These are phyloP conservation scores for Ascosphaera apis DNA, from an alignment of 2,329 filamentous ascomycete genomes.

Conservation along the genomic window DNA sequence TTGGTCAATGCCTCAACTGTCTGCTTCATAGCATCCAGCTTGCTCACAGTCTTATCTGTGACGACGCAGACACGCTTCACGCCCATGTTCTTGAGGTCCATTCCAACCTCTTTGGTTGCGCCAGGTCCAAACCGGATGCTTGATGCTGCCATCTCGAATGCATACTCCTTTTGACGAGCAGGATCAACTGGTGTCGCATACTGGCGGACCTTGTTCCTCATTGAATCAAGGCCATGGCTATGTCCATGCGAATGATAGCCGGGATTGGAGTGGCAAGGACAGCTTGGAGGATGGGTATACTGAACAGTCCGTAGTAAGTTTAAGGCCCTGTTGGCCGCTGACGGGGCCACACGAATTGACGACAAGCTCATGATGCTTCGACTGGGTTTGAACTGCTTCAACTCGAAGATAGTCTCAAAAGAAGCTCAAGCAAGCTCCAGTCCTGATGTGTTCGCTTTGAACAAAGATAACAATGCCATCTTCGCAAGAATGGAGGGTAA, in stretches of 20 bases:
- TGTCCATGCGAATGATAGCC: conserved; percentile 34
- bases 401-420: no score
- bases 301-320: conserved; percentile 68
- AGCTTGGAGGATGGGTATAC: conserved; percentile 65
- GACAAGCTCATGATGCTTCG: conserved; percentile 14
- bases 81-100: conserved; percentile 88
- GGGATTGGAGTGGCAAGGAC: conserved; percentile 83
- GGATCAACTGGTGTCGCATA: conserved; percentile 57
- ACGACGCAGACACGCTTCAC: conserved; percentile 76
- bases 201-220: conserved; percentile 31
- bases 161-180: conserved; percentile 71
- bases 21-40: conserved; percentile 73
- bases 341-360: conserved; percentile 21
- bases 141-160: conserved; percentile 94
- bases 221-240: conserved; percentile 10
- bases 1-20: conserved; percentile 55
- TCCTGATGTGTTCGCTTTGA: background rate
- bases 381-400: no score
- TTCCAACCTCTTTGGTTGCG: conserved; percentile 84
- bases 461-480: background rate
- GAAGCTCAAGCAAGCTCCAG: no score
- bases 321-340: conserved; percentile 25
- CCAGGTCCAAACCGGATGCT: conserved; percentile 87
- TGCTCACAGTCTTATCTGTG: conserved; percentile 61
- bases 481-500: conserved; percentile 3